Percentiles rank a stretch among this genome's conserved stretches.
Evolutionary conservation across 2,329 filamentous ascomycete species (phyloP).

Genomic region (Exophiala aquamarina): DNA sequence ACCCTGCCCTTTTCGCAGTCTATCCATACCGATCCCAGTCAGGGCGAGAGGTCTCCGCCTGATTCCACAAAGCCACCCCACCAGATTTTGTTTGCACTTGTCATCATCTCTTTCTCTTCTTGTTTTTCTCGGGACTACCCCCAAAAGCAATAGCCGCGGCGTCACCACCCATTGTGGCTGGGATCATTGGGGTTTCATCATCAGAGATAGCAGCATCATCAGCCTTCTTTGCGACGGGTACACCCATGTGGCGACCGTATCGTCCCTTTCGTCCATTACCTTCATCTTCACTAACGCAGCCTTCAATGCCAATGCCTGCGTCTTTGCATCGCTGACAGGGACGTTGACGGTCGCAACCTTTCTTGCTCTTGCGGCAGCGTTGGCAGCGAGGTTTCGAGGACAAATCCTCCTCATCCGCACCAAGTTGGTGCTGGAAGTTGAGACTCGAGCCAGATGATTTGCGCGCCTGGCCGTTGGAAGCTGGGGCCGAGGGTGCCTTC

Average conservation of each 20-base stretch:
- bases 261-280: conserved; percentile 95
- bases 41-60: no score
- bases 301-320: conserved; percentile 87
- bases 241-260: conserved; percentile 72
- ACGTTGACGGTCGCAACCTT: conserved; percentile 94
- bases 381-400: conserved; percentile 97
- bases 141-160: conserved; percentile 33
- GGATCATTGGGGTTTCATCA: conserved; percentile 20
- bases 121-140: conserved; percentile 57
- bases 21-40: no score
- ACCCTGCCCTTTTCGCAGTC: background rate
- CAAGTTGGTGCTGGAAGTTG: conserved; percentile 63
- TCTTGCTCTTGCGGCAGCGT: conserved; percentile 98
- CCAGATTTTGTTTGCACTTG: conserved; percentile 37
- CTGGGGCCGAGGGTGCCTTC: conserved; percentile 44
- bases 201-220: conserved; percentile 58
- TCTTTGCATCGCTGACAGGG: conserved; percentile 95
- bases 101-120: conserved; percentile 65
- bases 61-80: background rate
- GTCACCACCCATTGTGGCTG: conserved; percentile 31
- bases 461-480: conserved; percentile 44
- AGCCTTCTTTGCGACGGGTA: conserved; percentile 60
- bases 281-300: conserved; percentile 96
- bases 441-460: conserved; percentile 64
- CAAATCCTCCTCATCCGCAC: conserved; percentile 79